Base-by-base conservation (phyloP, 2,329 filamentous ascomycete genomes). In the Xylariales sp. region DNA sequence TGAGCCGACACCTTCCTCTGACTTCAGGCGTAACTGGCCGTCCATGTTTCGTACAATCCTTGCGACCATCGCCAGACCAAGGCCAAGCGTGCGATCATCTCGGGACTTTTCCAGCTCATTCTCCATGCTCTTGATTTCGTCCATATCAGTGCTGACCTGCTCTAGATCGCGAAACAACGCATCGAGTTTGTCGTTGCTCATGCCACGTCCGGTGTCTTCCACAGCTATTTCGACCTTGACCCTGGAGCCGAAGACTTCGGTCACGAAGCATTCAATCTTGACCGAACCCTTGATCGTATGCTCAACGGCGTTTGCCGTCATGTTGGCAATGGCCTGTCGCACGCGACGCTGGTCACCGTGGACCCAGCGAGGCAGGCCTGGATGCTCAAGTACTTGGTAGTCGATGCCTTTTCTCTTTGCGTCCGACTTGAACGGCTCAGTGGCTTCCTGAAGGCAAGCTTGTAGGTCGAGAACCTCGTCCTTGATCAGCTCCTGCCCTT, bases 11-110 rank as follows among this genome's bases (percentile, higher is more conserved):
- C 85, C 85, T 56, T 85, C 76, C 53, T 93, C 87, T 0, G 88
- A 95, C 54, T 89, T 91, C 1, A 95, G 66, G 2, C 88, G 80
- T 21, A 95, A 63, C 54, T 95, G 89, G 0, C 89, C 90, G 44
- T 91, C 84, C 86, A 95, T 93, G 55, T 89, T 95, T n/a, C 82
- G 78, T 22, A 95, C 74, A 25, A 88, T 87, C 27, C 89, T 79
- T 12, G 87, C 86, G n/a, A 95, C 89, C 10, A 94, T 73, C 0
- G 89, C 89, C n/a, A 95, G 71, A 0, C 89, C 90, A 8, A 95
- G 73, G 0, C 90, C 90, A 1, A 95, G 63, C 0, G 80, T 81
- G 36, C 66, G 63, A 14, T 59, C 46, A 15, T 66, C 50, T 29
- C 46, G 47, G 11, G 58, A 42, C 39, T 61, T 55, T 3, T 60